A percentile compares a stretch with the other conserved stretches of the same genome.
Conservation (phyloP, 805 yeast species). For the Lipomyces sp. region DNA sequence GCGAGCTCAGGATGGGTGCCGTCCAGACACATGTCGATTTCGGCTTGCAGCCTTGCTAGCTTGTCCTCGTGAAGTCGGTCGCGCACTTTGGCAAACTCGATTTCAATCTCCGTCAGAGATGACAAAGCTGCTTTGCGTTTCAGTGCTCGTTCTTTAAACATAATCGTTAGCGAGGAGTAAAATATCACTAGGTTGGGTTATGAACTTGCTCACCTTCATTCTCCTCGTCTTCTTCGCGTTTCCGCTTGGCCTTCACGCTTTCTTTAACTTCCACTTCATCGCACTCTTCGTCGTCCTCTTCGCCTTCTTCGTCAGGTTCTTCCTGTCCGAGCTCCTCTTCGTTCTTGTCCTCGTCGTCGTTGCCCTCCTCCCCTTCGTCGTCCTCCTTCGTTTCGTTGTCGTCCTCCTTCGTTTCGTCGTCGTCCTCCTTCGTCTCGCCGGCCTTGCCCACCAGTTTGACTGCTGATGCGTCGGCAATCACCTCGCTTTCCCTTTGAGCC, state of each 20-base stretch:
- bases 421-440: conserved; percentile 2
- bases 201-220: conserved; percentile 16
- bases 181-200: no score
- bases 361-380: conserved; percentile 28
- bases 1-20: conserved; percentile 91
- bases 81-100: conserved; percentile 79
- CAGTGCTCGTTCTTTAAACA: conserved; percentile 38
- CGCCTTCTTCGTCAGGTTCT: conserved; percentile 16
- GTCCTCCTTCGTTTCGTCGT: conserved; percentile 30
- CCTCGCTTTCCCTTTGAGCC: no score
- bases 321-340: conserved; percentile 31
- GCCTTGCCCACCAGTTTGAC: no score
- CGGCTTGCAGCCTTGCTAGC: conserved; percentile 70
- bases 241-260: conserved; percentile 23
- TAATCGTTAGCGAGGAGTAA: background rate
- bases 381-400: conserved; percentile 23
- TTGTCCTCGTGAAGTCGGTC: conserved; percentile 82
- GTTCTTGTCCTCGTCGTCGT: conserved; percentile 33
- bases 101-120: conserved; percentile 74
- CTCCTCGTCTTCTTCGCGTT: conserved; percentile 8
- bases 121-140: conserved; percentile 62
- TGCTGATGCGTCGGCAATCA: no score
- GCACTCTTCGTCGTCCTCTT: conserved; percentile 18
- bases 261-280: conserved; percentile 15
- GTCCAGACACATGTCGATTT: conserved; percentile 76